Evolutionary conservation across 2,329 filamentous ascomycete genomes (phyloP).

Genomic region (Kalmusia sp.): DNA sequence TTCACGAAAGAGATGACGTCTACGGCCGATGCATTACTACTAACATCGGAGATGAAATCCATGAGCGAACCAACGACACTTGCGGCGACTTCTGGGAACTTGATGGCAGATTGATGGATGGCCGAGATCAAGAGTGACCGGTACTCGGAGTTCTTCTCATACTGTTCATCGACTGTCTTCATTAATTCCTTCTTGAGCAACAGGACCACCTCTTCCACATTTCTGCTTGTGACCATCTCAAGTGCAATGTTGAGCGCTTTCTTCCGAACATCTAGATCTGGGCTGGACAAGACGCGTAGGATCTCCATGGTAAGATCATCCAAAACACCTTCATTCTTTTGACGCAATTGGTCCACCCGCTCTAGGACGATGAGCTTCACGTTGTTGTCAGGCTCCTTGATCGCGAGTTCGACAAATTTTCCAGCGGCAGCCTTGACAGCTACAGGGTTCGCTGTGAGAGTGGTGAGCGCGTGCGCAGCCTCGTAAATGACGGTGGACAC

Average conservation of each 20-base stretch:
- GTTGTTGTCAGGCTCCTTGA: constrained; percentile 98
- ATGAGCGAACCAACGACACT: constrained; percentile 96
- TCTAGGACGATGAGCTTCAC: constrained; percentile 98
- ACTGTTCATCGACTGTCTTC: constrained; percentile 98
- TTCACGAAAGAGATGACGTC: constrained; percentile 99
- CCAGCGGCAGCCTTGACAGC: constrained; percentile 94
- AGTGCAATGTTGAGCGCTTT: constrained; percentile 90
- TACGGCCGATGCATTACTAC: constrained; percentile 95
- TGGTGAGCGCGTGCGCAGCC: constrained; percentile 91
- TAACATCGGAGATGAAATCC: constrained; percentile 99
- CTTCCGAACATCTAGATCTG: constrained; percentile 92
- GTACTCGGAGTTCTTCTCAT: constrained; percentile 73
- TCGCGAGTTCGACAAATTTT: constrained; percentile 96
- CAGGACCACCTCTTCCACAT: constrained; percentile 96
- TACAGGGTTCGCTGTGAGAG: constrained; percentile 93
- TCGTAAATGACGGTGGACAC: constrained; percentile 97
- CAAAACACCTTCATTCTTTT: constrained; percentile 87
- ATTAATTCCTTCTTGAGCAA: constrained; percentile 96
- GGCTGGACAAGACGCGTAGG: constrained; percentile 89
- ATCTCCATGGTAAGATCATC: constrained; percentile 98
- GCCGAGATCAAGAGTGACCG: constrained; percentile 94
- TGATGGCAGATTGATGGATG: constrained; percentile 98
- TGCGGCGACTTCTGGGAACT: constrained; percentile 96
- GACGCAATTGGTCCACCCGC: constrained; percentile 84
- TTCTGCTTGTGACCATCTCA: constrained; percentile 99